Evolutionary conservation across 805 yeast species (phyloP).

Genomic region (Spathaspora boniae): DNA sequence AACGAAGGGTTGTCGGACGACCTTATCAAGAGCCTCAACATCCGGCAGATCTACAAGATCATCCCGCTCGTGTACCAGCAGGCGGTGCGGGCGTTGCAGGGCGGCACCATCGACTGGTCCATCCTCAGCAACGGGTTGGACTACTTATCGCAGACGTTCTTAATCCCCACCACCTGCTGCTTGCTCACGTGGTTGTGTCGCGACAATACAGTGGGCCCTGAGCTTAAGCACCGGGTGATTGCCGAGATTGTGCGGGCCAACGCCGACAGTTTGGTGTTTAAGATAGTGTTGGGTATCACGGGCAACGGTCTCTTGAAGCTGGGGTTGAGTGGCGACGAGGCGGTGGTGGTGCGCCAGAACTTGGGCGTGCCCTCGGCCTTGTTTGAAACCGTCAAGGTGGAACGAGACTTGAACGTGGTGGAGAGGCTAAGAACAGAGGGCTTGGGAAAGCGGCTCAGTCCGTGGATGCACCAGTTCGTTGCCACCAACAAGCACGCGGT

Average conservation of each 20-base stretch:
- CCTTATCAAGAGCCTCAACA: conserved; percentile 60
- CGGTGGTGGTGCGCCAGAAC: conserved; percentile 3
- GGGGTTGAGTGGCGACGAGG: conserved; percentile 4
- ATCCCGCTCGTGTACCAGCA: conserved; percentile 75
- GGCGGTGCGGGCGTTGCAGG: conserved; percentile 57
- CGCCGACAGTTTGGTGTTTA: conserved; percentile 15
- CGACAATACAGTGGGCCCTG: conserved; percentile 9
- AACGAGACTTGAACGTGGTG: conserved; percentile 5
- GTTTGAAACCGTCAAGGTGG: no score
- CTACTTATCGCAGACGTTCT: conserved; percentile 77
- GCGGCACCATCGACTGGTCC: conserved; percentile 54
- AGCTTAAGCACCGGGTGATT: conserved; percentile 17
- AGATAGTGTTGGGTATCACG: conserved; percentile 22
- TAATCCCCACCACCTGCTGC: conserved; percentile 50
- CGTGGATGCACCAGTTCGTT: conserved; percentile 4
- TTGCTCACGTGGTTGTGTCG: conserved; percentile 30
- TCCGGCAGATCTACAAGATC: conserved; percentile 63
- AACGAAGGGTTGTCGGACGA: conserved; percentile 82
- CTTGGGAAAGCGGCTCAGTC: background rate
- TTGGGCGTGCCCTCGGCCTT: no score
- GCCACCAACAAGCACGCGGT: background rate
- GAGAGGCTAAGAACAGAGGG: background rate
- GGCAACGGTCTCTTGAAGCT: conserved; percentile 15
- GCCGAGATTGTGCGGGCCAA: conserved; percentile 24
- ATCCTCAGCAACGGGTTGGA: conserved; percentile 76